These are phyloP conservation scores for Ustulina deusta DNA, from an alignment of 2,329 filamentous ascomycete genomes.

Conservation along the genomic window DNA sequence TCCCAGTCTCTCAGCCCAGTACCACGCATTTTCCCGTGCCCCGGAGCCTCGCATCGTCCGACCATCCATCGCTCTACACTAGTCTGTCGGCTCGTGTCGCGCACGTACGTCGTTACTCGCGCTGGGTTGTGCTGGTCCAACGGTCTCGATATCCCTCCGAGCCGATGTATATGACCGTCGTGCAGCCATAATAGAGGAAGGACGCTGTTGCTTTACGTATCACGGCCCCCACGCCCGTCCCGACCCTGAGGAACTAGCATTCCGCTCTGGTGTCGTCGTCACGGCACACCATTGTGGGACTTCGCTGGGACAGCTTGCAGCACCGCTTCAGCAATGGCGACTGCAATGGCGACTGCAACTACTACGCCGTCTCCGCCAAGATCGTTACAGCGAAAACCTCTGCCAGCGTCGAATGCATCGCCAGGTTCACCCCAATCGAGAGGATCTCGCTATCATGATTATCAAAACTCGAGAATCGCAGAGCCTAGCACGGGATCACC, in stretches of 20 bases:
- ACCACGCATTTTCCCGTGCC: slow-evolving; percentile 25
- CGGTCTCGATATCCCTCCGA: slow-evolving; percentile 29
- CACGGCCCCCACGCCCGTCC: slow-evolving; percentile 33
- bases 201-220: slow-evolving; percentile 39
- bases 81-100: slow-evolving; percentile 36
- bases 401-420: slow-evolving; percentile 48
- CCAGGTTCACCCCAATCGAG: slow-evolving; percentile 52
- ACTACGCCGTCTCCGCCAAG: slow-evolving; percentile 47
- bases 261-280: slow-evolving; percentile 27
- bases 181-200: slow-evolving; percentile 42
- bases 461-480: slow-evolving; percentile 19
- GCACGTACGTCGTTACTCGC: slow-evolving; percentile 38
- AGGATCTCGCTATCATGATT: slow-evolving; percentile 45
- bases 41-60: slow-evolving; percentile 6
- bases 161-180: slow-evolving; percentile 42
- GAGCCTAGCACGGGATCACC: slow-evolving; percentile 51
- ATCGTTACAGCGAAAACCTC: slow-evolving; percentile 48
- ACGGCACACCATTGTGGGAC: slow-evolving; percentile 40
- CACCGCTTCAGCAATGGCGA: slow-evolving; percentile 47
- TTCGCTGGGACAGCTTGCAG: slow-evolving; percentile 37
- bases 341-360: slow-evolving; percentile 50
- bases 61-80: slow-evolving; percentile 13
- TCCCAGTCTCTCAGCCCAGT: slow-evolving; percentile 21
- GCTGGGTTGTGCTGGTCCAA: slow-evolving; percentile 25
- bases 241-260: slow-evolving; percentile 25